These are phyloP conservation scores for Aspergillus niger DNA, from an alignment of 2,329 filamentous ascomycete genomes.

Conservation along the genomic window DNA sequence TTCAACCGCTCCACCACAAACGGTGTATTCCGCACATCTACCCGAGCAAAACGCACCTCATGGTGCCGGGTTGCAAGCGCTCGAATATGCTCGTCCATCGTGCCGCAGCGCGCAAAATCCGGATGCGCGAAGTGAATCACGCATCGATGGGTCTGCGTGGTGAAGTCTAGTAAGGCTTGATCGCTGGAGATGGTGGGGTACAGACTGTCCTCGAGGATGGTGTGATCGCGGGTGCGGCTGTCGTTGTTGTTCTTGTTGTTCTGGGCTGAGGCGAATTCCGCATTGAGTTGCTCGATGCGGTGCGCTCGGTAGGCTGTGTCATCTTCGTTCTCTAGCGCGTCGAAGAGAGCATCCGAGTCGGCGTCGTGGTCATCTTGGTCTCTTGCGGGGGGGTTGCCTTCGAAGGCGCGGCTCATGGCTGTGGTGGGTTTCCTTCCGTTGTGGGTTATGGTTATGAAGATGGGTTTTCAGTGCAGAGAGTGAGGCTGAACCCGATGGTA, in stretches of 20 bases:
- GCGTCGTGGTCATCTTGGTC: constrained; percentile 50
- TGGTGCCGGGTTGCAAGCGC: constrained; percentile 44
- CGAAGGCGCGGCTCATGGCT: constrained; percentile 32
- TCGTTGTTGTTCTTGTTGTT: constrained; percentile 13
- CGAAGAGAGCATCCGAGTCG: constrained; percentile 61
- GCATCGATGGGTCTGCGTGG: constrained; percentile 59
- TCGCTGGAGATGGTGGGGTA: constrained; percentile 52
- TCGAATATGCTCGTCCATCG: constrained; percentile 63
- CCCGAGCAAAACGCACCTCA: constrained; percentile 48
- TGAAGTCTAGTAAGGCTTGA: constrained; percentile 61
- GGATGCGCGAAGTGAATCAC: constrained; percentile 67
- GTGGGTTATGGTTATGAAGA: background rate
- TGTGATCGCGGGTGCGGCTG: constrained; percentile 24
- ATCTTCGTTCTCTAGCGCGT: constrained; percentile 56
- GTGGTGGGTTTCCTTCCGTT: too few species aligned
- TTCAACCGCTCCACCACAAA: constrained; percentile 52
- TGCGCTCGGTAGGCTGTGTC: constrained; percentile 58
- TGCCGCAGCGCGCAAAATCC: constrained; percentile 62
- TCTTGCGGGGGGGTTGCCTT: constrained; percentile 22
- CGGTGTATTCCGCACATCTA: constrained; percentile 49
- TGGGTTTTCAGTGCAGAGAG: background rate
- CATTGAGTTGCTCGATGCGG: constrained; percentile 61
- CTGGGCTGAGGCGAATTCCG: constrained; percentile 55
- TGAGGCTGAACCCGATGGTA: background rate
- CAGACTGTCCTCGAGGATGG: constrained; percentile 27